Percentiles rank a stretch among this genome's conserved stretches.
Evolutionary conservation across 495 filamentous ascomycete species (phyloP).

Genomic region (Tuber calosporum): DNA sequence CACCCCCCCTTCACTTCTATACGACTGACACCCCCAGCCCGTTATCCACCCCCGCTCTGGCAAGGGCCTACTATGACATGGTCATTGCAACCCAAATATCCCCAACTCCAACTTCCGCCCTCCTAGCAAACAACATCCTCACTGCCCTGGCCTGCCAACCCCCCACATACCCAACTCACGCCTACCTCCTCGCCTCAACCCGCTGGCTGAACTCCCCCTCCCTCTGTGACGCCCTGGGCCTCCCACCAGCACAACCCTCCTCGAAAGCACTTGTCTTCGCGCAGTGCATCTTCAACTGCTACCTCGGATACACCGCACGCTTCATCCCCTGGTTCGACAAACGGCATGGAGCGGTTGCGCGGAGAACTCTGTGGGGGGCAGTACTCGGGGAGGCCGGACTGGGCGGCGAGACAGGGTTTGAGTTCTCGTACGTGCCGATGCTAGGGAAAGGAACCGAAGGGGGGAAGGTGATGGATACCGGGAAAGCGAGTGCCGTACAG

Average conservation of each 20-base stretch:
- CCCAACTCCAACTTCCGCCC: slow-evolving; percentile 54
- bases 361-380: slow-evolving; percentile 48
- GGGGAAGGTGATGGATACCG: slow-evolving; percentile 22
- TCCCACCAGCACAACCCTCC: slow-evolving; percentile 52
- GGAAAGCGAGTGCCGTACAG: slow-evolving; percentile 15
- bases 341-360: slow-evolving; percentile 52
- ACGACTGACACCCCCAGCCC: slow-evolving; percentile 20
- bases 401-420: slow-evolving; percentile 52
- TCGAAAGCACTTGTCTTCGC: slow-evolving; percentile 57
- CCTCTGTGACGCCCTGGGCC: slow-evolving; percentile 54
- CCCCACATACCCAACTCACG: slow-evolving; percentile 55
- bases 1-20: background rate
- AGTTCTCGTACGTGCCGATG: slow-evolving; percentile 60
- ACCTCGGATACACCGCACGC: slow-evolving; percentile 51
- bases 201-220: slow-evolving; percentile 63
- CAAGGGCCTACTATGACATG: slow-evolving; percentile 59
- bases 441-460: slow-evolving; percentile 24
- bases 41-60: slow-evolving; percentile 51
- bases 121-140: slow-evolving; percentile 70
- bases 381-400: slow-evolving; percentile 54
- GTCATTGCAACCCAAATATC: slow-evolving; percentile 56
- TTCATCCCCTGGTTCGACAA: slow-evolving; percentile 54
- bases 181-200: slow-evolving; percentile 60
- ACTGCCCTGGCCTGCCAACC: slow-evolving; percentile 55
- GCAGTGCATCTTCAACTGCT: slow-evolving; percentile 61